Evolutionary conservation across 305 asterid genomes (phyloP), one percentile per base, ranked within the genome.

Genomic region (Ajuga reptans): DNA sequence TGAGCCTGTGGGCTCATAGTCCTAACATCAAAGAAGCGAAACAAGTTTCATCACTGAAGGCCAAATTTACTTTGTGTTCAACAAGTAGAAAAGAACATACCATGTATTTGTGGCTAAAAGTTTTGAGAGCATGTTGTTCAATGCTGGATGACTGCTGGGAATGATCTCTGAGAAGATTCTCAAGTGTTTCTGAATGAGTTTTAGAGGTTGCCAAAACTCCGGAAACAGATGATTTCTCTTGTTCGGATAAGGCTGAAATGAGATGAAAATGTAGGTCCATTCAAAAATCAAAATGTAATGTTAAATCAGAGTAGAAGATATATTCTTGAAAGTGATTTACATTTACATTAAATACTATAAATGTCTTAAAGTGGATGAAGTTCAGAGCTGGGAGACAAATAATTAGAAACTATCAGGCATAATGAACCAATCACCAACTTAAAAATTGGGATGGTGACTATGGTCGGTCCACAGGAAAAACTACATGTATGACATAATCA

Each of bases 121-220:
- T 84, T 65, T 79, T 76, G 14, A 46, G 45, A 34, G 86, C 80
- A 57, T 75, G 81, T 45, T 72, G 75, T 72, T 86, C 80, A 11
- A 80, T 79, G 10, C 72, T 68, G 68, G 79, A 69, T 42, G 95
- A 83, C 71, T 84, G 86, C 67, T 76, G 68, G 55, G 90, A 75
- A 78, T 91, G 95, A 56, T 81, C 85, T 31, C 60, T 76, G 65
- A 67, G 68, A 70, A 91, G 93, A 45, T 69, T 69, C 50, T 78
- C 86, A 0, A 89, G 82, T 27, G 85, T 73, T 77, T 70, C 80
- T 12, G 85, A 79, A 74, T 91, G 97, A 72, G 78, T 79, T 72
- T 73, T 60, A 31, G 93, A 72, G 15, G 82, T 76, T 16, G 75
- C 62, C 71, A 85, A 71, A 69, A 91, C 81, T 72, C 73, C 83